These are phyloP conservation scores for Lolium rigidum DNA, from an alignment of 176 grass and related monocot genomes.

Conservation along the genomic window DNA sequence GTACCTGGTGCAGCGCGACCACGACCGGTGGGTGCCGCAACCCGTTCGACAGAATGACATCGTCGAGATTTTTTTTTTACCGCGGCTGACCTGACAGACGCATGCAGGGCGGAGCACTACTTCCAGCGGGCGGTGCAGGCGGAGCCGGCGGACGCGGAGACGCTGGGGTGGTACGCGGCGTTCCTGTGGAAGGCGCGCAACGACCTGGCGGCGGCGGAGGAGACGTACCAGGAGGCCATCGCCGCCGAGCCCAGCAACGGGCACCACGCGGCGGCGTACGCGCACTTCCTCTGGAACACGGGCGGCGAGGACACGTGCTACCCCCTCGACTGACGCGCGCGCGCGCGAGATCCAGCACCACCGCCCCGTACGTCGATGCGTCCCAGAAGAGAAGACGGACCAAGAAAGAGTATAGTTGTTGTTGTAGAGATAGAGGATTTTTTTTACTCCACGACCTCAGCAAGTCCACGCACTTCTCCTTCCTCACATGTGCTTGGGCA, in stretches of 20 bases:
- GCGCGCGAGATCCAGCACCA: not conserved
- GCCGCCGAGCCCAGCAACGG: conserved; percentile 66
- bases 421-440: not conserved
- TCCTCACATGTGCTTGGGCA: conserved; percentile 35
- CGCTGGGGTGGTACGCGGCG: conserved; percentile 72
- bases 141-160: conserved; percentile 71
- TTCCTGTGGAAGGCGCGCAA: conserved; percentile 87
- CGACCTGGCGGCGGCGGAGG: conserved; percentile 77
- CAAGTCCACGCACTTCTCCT: conserved; percentile 14
- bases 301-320: conserved; percentile 96
- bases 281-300: conserved; percentile 97
- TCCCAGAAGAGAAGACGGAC: conserved; percentile 28
- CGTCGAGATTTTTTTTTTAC: not conserved
- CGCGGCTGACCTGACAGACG: conserved; percentile 1
- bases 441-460: conserved; percentile 8
- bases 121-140: conserved; percentile 69
- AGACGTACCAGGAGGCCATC: conserved; percentile 77
- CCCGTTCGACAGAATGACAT: conserved; percentile 25
- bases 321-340: conserved; percentile 51
- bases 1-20: conserved; percentile 72
- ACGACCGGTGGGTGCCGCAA: conserved; percentile 60
- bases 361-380: not conserved
- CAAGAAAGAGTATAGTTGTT: conserved; percentile 8
- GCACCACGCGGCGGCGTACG: conserved; percentile 75
- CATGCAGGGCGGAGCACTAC: conserved; percentile 78